phyloP scores from a whole-genome alignment of 2,329 filamentous ascomycete species.

The Dothideomycetes sp. region DNA sequence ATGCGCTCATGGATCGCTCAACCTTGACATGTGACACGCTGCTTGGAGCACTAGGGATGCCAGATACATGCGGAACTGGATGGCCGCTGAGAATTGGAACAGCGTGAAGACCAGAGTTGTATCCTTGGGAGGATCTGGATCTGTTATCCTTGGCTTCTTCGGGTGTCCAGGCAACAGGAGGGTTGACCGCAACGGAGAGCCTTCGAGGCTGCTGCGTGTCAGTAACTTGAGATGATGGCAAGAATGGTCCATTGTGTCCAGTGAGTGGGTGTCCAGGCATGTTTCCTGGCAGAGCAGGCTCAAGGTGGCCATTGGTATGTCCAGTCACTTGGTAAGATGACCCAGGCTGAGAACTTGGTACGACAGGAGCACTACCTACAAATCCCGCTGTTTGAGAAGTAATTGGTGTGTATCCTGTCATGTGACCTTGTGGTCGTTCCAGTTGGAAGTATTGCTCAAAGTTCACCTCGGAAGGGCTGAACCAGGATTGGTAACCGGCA shows the following conservation, averaged over 20 bases:
- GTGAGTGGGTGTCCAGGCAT: too few relatives aligned
- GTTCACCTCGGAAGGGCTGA: background rate
- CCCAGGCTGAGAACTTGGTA: background rate
- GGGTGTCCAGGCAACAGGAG: too few relatives aligned
- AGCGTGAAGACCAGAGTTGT: background rate
- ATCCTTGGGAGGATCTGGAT: background rate
- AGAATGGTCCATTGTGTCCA: too few relatives aligned
- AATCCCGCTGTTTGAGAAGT: constrained; percentile 8
- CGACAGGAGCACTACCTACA: constrained; percentile 4
- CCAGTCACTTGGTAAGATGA: background rate
- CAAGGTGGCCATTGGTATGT: background rate
- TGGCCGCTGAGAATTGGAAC: background rate
- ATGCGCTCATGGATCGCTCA: constrained; percentile 1
- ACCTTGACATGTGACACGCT: constrained; percentile 1
- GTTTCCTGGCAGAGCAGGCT: background rate
- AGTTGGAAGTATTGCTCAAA: constrained; percentile 1
- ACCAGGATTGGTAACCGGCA: constrained; percentile 1
- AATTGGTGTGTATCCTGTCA: background rate
- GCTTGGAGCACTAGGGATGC: constrained; percentile 1
- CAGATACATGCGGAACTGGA: too few relatives aligned
- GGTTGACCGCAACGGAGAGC: background rate
- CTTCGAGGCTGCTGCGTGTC: background rate
- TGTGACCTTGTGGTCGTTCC: background rate
- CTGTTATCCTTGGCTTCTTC: too few relatives aligned
- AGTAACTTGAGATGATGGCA: background rate